Evolutionary conservation across 2,329 filamentous ascomycete genomes (phyloP).

Genomic region (Aspergillus fischeri): DNA sequence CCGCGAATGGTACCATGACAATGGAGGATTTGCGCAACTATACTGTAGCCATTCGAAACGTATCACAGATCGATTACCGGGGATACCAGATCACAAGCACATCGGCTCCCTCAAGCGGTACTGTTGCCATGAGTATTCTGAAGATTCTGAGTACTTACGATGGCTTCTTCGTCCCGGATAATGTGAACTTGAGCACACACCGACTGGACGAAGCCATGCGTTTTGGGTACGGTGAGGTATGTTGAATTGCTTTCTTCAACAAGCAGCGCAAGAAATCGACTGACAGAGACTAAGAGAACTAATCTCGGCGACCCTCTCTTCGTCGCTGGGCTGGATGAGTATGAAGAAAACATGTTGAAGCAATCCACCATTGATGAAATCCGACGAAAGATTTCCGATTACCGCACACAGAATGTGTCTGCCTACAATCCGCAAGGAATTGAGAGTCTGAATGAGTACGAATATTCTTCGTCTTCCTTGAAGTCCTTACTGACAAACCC

Average conservation of each 20-base stretch:
- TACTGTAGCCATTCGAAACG: conserved; percentile 59
- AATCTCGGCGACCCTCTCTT: conserved; percentile 79
- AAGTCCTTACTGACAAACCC: background rate
- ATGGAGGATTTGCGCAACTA: conserved; percentile 73
- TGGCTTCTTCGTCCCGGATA: conserved; percentile 55
- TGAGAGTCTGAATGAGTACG: conserved; percentile 60
- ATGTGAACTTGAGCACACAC: conserved; percentile 68
- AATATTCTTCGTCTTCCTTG: background rate
- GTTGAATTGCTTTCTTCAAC: background rate
- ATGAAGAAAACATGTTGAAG: conserved; percentile 66
- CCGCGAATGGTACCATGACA: conserved; percentile 78
- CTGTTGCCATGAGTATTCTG: conserved; percentile 68
- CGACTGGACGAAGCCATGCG: conserved; percentile 82
- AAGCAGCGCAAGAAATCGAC: background rate
- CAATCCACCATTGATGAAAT: conserved; percentile 56
- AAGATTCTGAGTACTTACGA: conserved; percentile 80
- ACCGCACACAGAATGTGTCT: conserved; percentile 64
- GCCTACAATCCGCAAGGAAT: conserved; percentile 68
- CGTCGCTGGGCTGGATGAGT: conserved; percentile 57
- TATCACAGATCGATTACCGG: conserved; percentile 62
- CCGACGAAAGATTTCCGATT: conserved; percentile 66
- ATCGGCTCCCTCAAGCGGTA: conserved; percentile 74
- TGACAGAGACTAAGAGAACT: conserved; percentile 51
- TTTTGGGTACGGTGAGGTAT: conserved; percentile 70
- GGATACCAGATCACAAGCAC: conserved; percentile 62